A percentile compares a stretch with the other conserved stretches of the same genome.
Conservation (phyloP, 1,284 basidiomycete genomes). For the Ustilago vetiveriae region DNA sequence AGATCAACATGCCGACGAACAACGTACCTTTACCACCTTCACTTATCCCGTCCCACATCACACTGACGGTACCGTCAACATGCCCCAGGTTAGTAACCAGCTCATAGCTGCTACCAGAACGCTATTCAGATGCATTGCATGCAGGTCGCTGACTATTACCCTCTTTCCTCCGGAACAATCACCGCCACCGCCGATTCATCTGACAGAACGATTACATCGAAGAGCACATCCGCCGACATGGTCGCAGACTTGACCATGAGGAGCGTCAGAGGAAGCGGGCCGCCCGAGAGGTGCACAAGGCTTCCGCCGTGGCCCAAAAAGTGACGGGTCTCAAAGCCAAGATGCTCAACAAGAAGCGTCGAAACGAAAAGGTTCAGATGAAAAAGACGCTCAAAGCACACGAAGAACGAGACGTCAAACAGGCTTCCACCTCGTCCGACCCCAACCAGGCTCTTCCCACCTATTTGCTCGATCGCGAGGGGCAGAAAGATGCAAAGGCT, state of each 20-base stretch:
- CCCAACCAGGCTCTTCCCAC: conserved; percentile 70
- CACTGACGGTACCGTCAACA: conserved; percentile 18
- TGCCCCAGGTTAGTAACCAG: conserved; percentile 42
- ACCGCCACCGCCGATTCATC: background rate
- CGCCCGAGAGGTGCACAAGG: conserved; percentile 88
- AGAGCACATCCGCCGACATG: conserved; percentile 67
- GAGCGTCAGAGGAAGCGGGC: conserved; percentile 79
- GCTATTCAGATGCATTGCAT: background rate
- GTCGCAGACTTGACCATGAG: conserved; percentile 66
- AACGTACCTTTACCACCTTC: conserved; percentile 3
- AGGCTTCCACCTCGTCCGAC: conserved; percentile 60
- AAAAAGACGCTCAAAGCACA: conserved; percentile 99
- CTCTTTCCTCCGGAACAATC: no score
- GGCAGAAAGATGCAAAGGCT: conserved; percentile 96
- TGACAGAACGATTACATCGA: conserved; percentile 70
- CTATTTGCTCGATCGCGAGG: conserved; percentile 95
- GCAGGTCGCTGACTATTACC: background rate
- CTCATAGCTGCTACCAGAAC: background rate
- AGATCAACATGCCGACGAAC: no score
- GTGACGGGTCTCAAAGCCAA: conserved; percentile 97
- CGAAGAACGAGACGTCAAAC: conserved; percentile 93
- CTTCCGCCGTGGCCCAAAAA: conserved; percentile 88
- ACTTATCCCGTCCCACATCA: conserved; percentile 6
- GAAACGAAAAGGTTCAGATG: conserved; percentile 97
- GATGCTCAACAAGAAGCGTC: conserved; percentile 91